Evolutionary conservation across 169 alveolate genomes (phyloP).

Genomic region (Plasmodium billcollinsi): DNA sequence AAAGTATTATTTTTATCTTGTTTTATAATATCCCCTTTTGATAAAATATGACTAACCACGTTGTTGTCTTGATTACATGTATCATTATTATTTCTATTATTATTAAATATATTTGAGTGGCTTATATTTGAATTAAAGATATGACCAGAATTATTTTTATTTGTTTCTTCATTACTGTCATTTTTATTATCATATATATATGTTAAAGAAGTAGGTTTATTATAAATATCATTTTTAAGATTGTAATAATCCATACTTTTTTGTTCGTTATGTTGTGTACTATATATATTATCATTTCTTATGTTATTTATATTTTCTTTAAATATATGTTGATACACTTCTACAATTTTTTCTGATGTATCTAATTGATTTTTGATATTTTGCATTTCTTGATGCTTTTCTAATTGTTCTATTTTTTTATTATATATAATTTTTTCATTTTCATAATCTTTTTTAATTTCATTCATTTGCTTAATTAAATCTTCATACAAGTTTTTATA

Average conservation of each 20-base stretch:
- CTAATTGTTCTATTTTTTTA: slow-evolving; percentile 49
- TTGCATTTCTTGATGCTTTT: slow-evolving; percentile 62
- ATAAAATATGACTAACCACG: background rate
- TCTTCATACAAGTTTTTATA: slow-evolving; percentile 37
- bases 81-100: background rate
- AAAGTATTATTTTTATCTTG: background rate
- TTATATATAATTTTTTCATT: slow-evolving; percentile 35
- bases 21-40: background rate
- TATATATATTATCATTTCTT: slow-evolving; percentile 20
- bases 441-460: slow-evolving; percentile 63
- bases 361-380: slow-evolving; percentile 52
- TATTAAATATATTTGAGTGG: background rate
- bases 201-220: background rate
- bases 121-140: background rate
- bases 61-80: background rate
- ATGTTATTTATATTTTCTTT: slow-evolving; percentile 39
- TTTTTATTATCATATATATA: background rate
- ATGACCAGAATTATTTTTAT: background rate
- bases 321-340: slow-evolving; percentile 62
- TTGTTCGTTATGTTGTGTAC: background rate
- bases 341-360: slow-evolving; percentile 66
- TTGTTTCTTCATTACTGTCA: background rate
- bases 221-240: slow-evolving; percentile 3
- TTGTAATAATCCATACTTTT: too few species aligned
- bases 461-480: slow-evolving; percentile 45